Base-by-base conservation (phyloP, 2,329 filamentous ascomycete species). In the Fusarium agapanthi region DNA sequence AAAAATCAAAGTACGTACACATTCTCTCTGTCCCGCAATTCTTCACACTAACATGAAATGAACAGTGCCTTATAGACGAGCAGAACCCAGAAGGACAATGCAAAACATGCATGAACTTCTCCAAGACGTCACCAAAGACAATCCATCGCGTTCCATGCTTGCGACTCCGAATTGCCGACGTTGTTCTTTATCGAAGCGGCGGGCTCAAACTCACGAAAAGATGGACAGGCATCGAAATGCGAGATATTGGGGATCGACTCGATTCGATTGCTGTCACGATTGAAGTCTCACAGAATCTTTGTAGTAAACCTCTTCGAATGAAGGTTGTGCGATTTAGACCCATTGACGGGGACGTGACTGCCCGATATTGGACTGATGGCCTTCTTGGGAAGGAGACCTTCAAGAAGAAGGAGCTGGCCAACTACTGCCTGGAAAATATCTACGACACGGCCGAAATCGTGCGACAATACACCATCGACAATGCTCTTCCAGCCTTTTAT, bases 111-210 rank as follows among this genome's bases (percentile, higher is more conserved):
- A 67, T 76, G 12, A 75, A 71, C 3, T 80, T 86, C 7, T 77
- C 79, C 16, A 78, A 75, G 34, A 79, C 79, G 2, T 86, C 85
- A 0, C 84, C 83, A 43, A 88, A 86, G 69, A 84, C 84, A 5
- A 82, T 88, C 10, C 86, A 88, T 60, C 78, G 80, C 30, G 74
- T 84, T 9, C 80, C 81, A 0, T 88, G 87, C 62, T 75, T 81
- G 20, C 83, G 86, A 18, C 82, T 79, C 69, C 85, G 84, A 68
- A 77, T 88, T 16, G 81, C 80, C 30, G 81, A 84, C 14, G 78
- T 83, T 22, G 71, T 78, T 2, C 74, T 86, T 8, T 85, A 81
- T 66, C 85, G 86, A n/a, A 75, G 76, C 3, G 82, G 84, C 9
- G 84, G 84, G 3, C 79, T 87, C 20, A 73, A 79, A 5, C 79